These are phyloP conservation scores for Debaryomyces maramus DNA, from an alignment of 805 yeast species.

Conservation along the genomic window DNA sequence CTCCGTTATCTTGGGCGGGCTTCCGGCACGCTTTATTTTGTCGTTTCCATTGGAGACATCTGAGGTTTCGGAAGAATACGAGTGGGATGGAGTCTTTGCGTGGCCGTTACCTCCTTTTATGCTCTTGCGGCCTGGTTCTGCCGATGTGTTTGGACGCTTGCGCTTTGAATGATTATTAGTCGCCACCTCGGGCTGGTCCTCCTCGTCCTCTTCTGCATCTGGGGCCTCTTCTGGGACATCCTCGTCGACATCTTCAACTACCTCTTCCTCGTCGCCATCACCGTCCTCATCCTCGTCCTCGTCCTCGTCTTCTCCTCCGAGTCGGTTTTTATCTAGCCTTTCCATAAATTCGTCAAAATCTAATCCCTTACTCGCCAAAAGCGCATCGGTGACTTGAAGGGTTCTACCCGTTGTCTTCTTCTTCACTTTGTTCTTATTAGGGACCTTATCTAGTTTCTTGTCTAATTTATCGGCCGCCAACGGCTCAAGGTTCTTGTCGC, in stretches of 20 bases:
- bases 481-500: conserved; percentile 35
- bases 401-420: conserved; percentile 27
- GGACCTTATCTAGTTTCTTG: conserved; percentile 27
- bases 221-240: conserved; percentile 15
- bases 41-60: not conserved
- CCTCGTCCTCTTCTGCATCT: conserved; percentile 19
- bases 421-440: conserved; percentile 20
- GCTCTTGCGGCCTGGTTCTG: conserved; percentile 6
- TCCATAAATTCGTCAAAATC: conserved; percentile 38
- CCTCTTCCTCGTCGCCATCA: conserved; percentile 15
- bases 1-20: conserved; percentile 18
- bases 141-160: not conserved
- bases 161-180: conserved; percentile 6
- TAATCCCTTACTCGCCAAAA: conserved; percentile 37
- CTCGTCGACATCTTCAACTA: conserved; percentile 9
- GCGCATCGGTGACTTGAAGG: conserved; percentile 36
- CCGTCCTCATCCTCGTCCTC: conserved; percentile 21
- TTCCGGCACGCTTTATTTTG: conserved; percentile 4
- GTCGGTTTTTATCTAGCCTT: conserved; percentile 20
- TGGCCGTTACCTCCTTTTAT: conserved; percentile 3
- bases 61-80: not conserved
- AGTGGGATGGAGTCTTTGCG: conserved; percentile 5
- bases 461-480: conserved; percentile 31
- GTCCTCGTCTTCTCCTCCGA: conserved; percentile 20
- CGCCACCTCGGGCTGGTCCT: conserved; percentile 26